Percentiles rank a stretch among this genome's conserved stretches.
Conservation (phyloP, 257 asterid species). For the Fraxinus anomala region DNA sequence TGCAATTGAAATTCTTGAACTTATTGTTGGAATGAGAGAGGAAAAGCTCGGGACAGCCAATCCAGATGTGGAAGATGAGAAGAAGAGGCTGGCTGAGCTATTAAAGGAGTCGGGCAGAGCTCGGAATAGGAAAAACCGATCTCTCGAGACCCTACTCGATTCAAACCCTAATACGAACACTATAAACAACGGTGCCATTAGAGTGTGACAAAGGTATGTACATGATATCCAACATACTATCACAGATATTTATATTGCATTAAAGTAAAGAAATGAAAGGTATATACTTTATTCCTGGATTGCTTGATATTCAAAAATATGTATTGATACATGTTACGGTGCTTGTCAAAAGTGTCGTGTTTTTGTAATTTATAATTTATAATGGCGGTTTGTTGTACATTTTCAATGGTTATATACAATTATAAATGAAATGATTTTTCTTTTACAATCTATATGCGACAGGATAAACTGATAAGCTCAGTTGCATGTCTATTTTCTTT, state of each 20-base stretch:
- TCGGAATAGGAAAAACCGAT: conserved; percentile 71
- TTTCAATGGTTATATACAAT: not conserved
- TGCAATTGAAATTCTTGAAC: conserved; percentile 79
- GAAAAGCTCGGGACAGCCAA: conserved; percentile 98
- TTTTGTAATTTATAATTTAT: conserved; percentile 3
- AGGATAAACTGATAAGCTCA: too few species aligned
- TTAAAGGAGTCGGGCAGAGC: conserved; percentile 79
- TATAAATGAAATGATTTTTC: not conserved
- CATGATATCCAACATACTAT: conserved; percentile 35
- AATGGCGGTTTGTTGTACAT: not conserved
- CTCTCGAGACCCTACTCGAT: conserved; percentile 74
- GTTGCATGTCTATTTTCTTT: too few species aligned
- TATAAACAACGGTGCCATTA: conserved; percentile 47
- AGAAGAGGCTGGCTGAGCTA: conserved; percentile 82
- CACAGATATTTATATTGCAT: conserved; percentile 34
- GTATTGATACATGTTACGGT: conserved; percentile 20
- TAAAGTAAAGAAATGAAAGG: conserved; percentile 35
- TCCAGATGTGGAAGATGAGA: conserved; percentile 91
- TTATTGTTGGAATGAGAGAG: conserved; percentile 84
- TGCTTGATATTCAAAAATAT: conserved; percentile 28
- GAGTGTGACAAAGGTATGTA: conserved; percentile 52
- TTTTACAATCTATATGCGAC: not conserved
- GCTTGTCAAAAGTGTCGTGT: not conserved
- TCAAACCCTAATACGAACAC: conserved; percentile 52
- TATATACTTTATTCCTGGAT: conserved; percentile 44